These are phyloP conservation scores for Colletotrichum destructivum DNA, from an alignment of 2,329 filamentous ascomycete genomes.

Conservation along the genomic window DNA sequence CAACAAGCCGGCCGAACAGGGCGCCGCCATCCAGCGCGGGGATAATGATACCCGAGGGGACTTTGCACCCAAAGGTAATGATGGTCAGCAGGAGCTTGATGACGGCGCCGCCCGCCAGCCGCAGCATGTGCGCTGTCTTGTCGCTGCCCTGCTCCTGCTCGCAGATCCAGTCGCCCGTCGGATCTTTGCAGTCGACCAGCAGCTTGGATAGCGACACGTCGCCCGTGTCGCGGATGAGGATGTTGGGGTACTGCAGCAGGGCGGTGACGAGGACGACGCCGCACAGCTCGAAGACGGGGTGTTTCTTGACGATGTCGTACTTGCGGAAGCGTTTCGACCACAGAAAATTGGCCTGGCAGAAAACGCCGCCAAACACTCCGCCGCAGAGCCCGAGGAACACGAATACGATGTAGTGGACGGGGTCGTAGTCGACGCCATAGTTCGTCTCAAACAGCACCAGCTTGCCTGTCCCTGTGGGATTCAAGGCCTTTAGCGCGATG, in stretches of 20 bases:
- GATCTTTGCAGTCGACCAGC: slow-evolving; percentile 66
- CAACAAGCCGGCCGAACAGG: slow-evolving; percentile 70
- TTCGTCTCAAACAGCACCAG: slow-evolving; percentile 73
- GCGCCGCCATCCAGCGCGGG: slow-evolving; percentile 71
- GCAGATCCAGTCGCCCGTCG: slow-evolving; percentile 63
- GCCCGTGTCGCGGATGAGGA: slow-evolving; percentile 67
- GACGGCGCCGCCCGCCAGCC: slow-evolving; percentile 66
- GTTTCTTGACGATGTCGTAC: slow-evolving; percentile 65
- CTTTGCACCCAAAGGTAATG: slow-evolving; percentile 73
- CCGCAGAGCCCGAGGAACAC: slow-evolving; percentile 69
- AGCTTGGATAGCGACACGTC: slow-evolving; percentile 71
- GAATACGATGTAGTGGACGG: slow-evolving; percentile 70
- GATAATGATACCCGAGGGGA: slow-evolving; percentile 73
- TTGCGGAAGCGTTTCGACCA: slow-evolving; percentile 71
- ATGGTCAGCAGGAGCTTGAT: slow-evolving; percentile 70
- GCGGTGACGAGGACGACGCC: slow-evolving; percentile 68
- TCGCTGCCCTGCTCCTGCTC: slow-evolving; percentile 58
- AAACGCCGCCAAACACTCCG: slow-evolving; percentile 72
- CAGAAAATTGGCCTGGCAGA: slow-evolving; percentile 70
- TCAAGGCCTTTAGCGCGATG: slow-evolving; percentile 69
- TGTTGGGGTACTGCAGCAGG: slow-evolving; percentile 70
- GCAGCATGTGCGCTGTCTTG: slow-evolving; percentile 62
- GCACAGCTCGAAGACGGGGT: slow-evolving; percentile 70
- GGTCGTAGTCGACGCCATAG: slow-evolving; percentile 69
- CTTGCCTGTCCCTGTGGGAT: slow-evolving; percentile 73